Percentiles rank a stretch among this genome's conserved stretches.
These are phyloP conservation scores for Lignosus rhinocerotis DNA, from an alignment of 1,284 basidiomycete species.

Conservation along the genomic window DNA sequence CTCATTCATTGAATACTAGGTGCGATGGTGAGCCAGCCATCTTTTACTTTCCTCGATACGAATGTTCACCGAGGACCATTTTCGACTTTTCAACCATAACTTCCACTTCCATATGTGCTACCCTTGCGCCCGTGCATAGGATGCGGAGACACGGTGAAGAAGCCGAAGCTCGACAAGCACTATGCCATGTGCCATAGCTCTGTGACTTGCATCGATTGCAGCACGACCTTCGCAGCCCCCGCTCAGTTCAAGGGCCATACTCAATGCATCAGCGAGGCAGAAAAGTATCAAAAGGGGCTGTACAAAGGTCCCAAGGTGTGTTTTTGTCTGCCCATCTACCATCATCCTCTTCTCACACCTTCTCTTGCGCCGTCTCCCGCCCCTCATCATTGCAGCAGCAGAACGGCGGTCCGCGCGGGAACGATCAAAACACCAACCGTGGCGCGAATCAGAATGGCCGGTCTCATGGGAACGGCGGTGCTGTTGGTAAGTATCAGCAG, in stretches of 20 bases:
- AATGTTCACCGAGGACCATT: conserved; percentile 8
- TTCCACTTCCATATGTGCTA: too few relatives aligned
- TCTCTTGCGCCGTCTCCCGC: not conserved
- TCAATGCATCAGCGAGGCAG: conserved; percentile 83
- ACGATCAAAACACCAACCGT: conserved; percentile 7
- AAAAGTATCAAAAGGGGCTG: conserved; percentile 87
- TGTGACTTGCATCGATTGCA: conserved; percentile 90
- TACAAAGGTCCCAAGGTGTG: conserved; percentile 75
- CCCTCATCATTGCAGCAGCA: conserved; percentile 16
- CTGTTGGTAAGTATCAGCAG: conserved; percentile 32
- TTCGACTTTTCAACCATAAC: conserved; percentile 12
- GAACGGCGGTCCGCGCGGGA: conserved; percentile 21
- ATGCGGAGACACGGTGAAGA: conserved; percentile 86
- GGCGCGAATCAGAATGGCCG: conserved; percentile 5
- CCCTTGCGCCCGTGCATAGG: conserved; percentile 37
- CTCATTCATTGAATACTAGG: conserved; percentile 29
- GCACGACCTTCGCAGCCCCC: conserved; percentile 73
- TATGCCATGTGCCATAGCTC: conserved; percentile 57
- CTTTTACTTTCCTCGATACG: conserved; percentile 11
- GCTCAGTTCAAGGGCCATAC: conserved; percentile 83
- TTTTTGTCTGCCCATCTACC: not conserved
- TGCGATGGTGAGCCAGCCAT: conserved; percentile 44
- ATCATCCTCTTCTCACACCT: not conserved
- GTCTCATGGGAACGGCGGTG: conserved; percentile 1
- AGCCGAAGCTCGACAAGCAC: conserved; percentile 85